These are phyloP conservation scores for Ceratonia siliqua DNA, from an alignment of 306 rosid genomes.

Conservation along the genomic window DNA sequence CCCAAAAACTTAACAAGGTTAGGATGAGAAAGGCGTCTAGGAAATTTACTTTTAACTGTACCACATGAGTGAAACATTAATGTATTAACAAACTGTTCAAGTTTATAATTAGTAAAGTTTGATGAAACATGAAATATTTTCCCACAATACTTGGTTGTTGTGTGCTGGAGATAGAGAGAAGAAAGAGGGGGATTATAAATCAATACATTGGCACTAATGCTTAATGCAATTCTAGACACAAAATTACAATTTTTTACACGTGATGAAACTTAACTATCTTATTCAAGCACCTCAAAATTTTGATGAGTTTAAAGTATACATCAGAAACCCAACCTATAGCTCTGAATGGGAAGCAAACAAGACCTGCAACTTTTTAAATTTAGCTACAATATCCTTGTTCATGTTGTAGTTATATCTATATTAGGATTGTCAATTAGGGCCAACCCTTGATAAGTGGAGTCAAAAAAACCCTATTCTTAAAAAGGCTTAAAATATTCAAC, in stretches of 20 bases:
- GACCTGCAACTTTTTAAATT: background rate
- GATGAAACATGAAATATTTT: background rate
- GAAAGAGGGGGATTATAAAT: background rate
- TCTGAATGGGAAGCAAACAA: background rate
- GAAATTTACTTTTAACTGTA: slow-evolving; percentile 89
- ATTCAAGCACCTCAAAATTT: background rate
- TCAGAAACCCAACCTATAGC: background rate
- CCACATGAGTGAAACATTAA: slow-evolving; percentile 28
- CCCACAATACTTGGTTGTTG: background rate
- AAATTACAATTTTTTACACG: background rate
- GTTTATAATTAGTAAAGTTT: background rate
- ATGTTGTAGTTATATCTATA: background rate
- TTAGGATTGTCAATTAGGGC: no score
- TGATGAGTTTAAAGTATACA: background rate
- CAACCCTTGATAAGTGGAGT: no score
- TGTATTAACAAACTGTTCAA: slow-evolving; percentile 4
- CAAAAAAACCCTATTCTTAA: no score
- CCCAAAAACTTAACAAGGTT: slow-evolving; percentile 90
- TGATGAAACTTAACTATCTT: background rate
- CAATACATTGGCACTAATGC: slow-evolving; percentile 12
- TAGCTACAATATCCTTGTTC: background rate
- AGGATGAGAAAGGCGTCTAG: slow-evolving; percentile 84
- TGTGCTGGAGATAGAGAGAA: background rate
- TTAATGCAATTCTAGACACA: background rate
- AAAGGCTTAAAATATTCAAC: no score